Evolutionary conservation across 2,329 filamentous ascomycete species (phyloP).

Genomic region (Pseudogymnoascus sp.): DNA sequence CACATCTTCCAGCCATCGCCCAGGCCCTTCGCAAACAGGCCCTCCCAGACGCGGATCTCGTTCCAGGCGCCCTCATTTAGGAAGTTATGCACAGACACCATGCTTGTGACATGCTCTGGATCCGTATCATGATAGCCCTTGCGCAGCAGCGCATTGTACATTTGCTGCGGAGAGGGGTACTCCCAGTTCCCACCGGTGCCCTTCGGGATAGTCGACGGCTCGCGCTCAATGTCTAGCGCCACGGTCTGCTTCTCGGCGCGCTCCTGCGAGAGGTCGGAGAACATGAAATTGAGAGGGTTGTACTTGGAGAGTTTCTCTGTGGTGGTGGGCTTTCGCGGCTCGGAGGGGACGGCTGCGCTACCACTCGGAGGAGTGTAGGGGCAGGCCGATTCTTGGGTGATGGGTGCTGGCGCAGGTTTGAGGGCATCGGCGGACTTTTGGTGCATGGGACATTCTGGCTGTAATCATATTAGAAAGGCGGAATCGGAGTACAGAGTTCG

Average conservation of each 20-base stretch:
- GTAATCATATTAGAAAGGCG: conserved; percentile 12
- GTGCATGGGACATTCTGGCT: conserved; percentile 67
- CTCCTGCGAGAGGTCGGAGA: conserved; percentile 72
- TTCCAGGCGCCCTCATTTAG: conserved; percentile 95
- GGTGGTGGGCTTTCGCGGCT: conserved; percentile 21
- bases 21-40: conserved; percentile 69
- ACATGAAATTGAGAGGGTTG: conserved; percentile 93
- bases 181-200: conserved; percentile 83
- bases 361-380: conserved; percentile 25
- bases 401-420: conserved; percentile 25
- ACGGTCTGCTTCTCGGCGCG: conserved; percentile 65
- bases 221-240: conserved; percentile 68
- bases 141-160: conserved; percentile 96
- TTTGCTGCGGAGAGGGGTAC: conserved; percentile 96
- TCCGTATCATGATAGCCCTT: conserved; percentile 96
- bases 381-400: conserved; percentile 24
- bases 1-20: conserved; percentile 65
- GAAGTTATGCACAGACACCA: conserved; percentile 98
- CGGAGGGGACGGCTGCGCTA: conserved; percentile 17
- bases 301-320: conserved; percentile 54
- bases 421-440: conserved; percentile 31
- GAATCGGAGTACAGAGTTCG: neutral
- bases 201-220: conserved; percentile 84
- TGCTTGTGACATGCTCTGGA: conserved; percentile 83
- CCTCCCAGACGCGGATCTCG: conserved; percentile 92